Base-by-base conservation (phyloP, 208 protist species). In the Trypanosoma rangeli region DNA sequence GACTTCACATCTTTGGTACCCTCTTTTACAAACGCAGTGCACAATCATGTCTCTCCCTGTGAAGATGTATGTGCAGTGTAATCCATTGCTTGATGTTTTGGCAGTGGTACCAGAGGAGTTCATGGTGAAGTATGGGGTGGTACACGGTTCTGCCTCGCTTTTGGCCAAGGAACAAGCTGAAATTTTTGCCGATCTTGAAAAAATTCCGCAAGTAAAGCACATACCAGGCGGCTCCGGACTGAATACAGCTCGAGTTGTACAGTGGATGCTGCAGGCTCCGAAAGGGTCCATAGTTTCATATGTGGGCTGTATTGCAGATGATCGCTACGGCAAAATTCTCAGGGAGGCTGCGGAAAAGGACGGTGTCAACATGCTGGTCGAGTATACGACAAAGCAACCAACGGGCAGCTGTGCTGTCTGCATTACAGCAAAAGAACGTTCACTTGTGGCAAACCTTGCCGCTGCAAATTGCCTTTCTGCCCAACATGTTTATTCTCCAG, bases 31-130 rank as follows among this genome's bases (percentile, higher is more conserved):
- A 49, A 22, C 28, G 1, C 5, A 54, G 10, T 5, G 3, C n/a
- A n/a, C n/a, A 65, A 48, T 18, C 10, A 73, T 62, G 78, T 85
- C 72, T 24, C 63, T 29, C 49, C 65, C 69, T 33, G 70, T 33
- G 16, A 78, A 79, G 63, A 62, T 93, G 35, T 94, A 93, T 69
- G 68, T 94, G 28, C 86, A 94, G 64, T 98, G 98, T 79, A 99
- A 99, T 84, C 98, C 98, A 26, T 90, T 99, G 58, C 93, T 99
- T 29, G 98, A 99, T 81, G 98, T 99, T 75, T 98, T 94, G 9
- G 97, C 97, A 20, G 18, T 84, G 15, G 98, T 99, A 50, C 73
- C 86, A 63, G 84, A 89, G 9, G 89, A 69, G 0, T 90, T 99
- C 54, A 78, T 99, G 29, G 76, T 60, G 20, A 98, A 98, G 88